Evolutionary conservation across 768 basidiomycete genomes (phyloP).

Genomic region (Agrocybe praecox): DNA sequence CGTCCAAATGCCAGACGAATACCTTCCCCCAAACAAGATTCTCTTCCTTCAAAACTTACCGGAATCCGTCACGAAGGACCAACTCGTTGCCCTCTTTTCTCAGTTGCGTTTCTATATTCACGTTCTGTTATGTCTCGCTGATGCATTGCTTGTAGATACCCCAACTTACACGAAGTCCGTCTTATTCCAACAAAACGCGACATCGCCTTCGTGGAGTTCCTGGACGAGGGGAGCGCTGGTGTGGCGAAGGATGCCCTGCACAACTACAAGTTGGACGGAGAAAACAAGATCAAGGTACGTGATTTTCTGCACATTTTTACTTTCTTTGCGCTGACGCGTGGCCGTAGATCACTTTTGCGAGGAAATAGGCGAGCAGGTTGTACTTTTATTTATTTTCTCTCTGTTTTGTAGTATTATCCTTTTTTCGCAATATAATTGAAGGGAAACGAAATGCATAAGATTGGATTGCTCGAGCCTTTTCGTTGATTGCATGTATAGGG

Average conservation of each 20-base stretch:
- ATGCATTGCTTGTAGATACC: slow-evolving; percentile 60
- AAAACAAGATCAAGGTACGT: slow-evolving; percentile 95
- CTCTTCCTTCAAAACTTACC: slow-evolving; percentile 97
- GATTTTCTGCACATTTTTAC: not conserved
- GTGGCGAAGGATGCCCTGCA: slow-evolving; percentile 95
- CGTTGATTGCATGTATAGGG: too few species aligned
- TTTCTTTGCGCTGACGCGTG: not conserved
- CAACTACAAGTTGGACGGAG: slow-evolving; percentile 96
- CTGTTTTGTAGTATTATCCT: slow-evolving; percentile 17
- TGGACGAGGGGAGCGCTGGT: slow-evolving; percentile 90
- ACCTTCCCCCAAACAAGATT: slow-evolving; percentile 98
- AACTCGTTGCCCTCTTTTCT: slow-evolving; percentile 87
- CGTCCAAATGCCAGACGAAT: slow-evolving; percentile 99
- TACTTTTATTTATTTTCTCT: slow-evolving; percentile 12
- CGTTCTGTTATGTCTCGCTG: not conserved
- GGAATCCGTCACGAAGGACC: slow-evolving; percentile 90
- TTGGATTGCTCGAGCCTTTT: not conserved
- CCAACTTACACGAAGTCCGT: slow-evolving; percentile 96
- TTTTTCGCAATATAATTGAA: not conserved
- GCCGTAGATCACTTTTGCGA: slow-evolving; percentile 70
- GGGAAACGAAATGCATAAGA: not conserved
- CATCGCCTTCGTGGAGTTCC: slow-evolving; percentile 97
- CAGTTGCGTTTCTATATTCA: slow-evolving; percentile 56
- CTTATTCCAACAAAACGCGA: slow-evolving; percentile 97
- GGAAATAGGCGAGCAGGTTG: slow-evolving; percentile 47